These are phyloP conservation scores for Crithidia bombi DNA, from an alignment of 208 protist genomes.

Conservation along the genomic window DNA sequence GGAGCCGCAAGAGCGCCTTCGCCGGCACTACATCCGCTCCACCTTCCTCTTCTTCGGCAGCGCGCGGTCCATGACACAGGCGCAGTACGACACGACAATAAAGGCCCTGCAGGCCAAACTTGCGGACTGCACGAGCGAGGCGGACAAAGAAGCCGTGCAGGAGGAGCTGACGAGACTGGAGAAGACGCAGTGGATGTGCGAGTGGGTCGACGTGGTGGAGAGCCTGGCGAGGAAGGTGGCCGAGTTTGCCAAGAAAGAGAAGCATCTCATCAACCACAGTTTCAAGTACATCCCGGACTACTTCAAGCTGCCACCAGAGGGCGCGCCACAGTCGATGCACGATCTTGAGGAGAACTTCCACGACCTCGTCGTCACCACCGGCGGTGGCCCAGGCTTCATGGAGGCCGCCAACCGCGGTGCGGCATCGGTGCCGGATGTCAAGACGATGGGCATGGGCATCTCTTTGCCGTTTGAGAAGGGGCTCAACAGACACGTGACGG, in stretches of 20 bases:
- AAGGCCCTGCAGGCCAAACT: slow-evolving; percentile 29
- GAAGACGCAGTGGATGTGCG: slow-evolving; percentile 92
- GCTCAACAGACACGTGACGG: slow-evolving; percentile 86
- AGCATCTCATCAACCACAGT: slow-evolving; percentile 53
- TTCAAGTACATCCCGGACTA: slow-evolving; percentile 80
- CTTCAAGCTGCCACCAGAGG: slow-evolving; percentile 58
- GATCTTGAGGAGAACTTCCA: slow-evolving; percentile 36
- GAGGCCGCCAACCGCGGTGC: slow-evolving; percentile 93
- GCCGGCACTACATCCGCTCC: slow-evolving; percentile 70
- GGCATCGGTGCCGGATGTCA: slow-evolving; percentile 56
- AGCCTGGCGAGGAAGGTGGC: slow-evolving; percentile 70
- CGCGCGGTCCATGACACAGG: slow-evolving; percentile 83
- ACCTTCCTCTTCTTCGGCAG: slow-evolving; percentile 94
- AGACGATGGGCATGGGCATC: slow-evolving; percentile 94
- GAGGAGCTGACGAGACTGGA: slow-evolving; percentile 59
- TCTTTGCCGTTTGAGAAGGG: slow-evolving; percentile 94
- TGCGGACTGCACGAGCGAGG: slow-evolving; percentile 24
- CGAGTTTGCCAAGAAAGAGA: slow-evolving; percentile 53
- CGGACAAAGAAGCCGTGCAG: slow-evolving; percentile 24
- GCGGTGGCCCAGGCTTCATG: slow-evolving; percentile 94
- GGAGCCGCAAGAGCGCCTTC: slow-evolving; percentile 80
- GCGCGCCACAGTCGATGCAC: slow-evolving; percentile 24
- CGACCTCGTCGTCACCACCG: slow-evolving; percentile 89
- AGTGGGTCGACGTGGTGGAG: slow-evolving; percentile 84
- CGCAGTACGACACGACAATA: slow-evolving; percentile 68